Evolutionary conservation across 2,329 filamentous ascomycete species (phyloP).

Genomic region (Fusarium austroafricanum): DNA sequence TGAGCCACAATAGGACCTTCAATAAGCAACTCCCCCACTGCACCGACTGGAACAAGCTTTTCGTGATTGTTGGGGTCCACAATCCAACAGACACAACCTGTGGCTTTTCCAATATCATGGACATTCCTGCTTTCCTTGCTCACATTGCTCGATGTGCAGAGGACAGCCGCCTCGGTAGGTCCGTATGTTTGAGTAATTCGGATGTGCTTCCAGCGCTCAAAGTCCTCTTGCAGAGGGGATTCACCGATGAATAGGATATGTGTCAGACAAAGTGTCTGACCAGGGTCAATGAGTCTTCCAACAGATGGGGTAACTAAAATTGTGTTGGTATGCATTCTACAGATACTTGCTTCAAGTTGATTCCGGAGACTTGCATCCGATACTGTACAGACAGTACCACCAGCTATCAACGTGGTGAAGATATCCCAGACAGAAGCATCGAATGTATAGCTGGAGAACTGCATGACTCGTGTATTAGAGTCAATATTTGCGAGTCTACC

Average conservation of each 20-base stretch:
- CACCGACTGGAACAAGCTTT: conserved; percentile 36
- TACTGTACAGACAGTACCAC: conserved; percentile 41
- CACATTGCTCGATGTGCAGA: not conserved
- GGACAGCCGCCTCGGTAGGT: not conserved
- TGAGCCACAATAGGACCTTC: conserved; percentile 44
- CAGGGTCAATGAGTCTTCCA: not conserved
- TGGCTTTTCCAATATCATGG: not conserved
- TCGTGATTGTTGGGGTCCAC: conserved; percentile 39
- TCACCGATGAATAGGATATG: not conserved
- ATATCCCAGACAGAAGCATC: conserved; percentile 39
- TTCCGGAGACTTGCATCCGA: conserved; percentile 34
- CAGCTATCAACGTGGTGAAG: conserved; percentile 31
- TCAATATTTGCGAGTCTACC: not conserved
- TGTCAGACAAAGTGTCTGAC: not conserved
- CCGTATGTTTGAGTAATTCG: not conserved
- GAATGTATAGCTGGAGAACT: conserved; percentile 42
- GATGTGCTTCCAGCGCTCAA: conserved; percentile 1
- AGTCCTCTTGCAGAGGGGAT: conserved; percentile 1
- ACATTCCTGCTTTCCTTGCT: not conserved
- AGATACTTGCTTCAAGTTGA: conserved; percentile 28
- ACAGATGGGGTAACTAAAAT: not conserved
- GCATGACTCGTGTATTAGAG: conserved; percentile 1
- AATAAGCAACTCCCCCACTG: conserved; percentile 45
- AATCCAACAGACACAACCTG: conserved; percentile 35
- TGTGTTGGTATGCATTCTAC: conserved; percentile 16